A percentile compares a stretch with the other conserved stretches of the same genome.
Conservation (phyloP, 495 filamentous ascomycete species). For the Penicillium lagena region DNA sequence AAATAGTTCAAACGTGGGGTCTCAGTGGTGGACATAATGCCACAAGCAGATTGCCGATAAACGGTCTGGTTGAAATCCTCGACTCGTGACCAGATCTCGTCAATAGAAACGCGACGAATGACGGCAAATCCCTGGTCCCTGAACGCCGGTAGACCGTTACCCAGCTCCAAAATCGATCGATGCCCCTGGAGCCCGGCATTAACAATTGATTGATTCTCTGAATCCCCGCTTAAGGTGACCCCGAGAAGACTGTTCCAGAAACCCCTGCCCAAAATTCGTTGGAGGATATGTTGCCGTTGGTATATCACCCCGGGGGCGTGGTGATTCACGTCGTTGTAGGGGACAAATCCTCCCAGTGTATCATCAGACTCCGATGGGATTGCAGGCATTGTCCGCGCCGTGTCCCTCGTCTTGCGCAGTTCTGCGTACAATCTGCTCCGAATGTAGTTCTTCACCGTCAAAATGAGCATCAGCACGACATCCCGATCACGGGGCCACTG, state of each 20-base stretch:
- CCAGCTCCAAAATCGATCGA: conserved; percentile 7
- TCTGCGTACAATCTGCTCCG: conserved; percentile 17
- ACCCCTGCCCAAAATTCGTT: conserved; percentile 24
- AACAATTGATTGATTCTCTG: too few relatives aligned
- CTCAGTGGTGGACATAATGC: too few relatives aligned
- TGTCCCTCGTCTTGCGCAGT: conserved; percentile 2
- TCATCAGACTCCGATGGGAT: neutral
- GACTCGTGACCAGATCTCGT: neutral
- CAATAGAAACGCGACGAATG: neutral
- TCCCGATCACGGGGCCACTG: conserved; percentile 3
- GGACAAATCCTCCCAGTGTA: too few relatives aligned
- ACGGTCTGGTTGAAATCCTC: neutral
- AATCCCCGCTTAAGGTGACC: neutral
- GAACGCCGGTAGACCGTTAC: conserved; percentile 7
- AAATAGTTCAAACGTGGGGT: too few relatives aligned
- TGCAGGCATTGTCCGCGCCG: conserved; percentile 2
- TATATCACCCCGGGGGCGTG: neutral
- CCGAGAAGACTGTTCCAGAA: conserved; percentile 23
- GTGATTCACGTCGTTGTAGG: too few relatives aligned
- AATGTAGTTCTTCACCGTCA: conserved; percentile 21
- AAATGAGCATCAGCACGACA: conserved; percentile 9
- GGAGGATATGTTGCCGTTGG: conserved; percentile 13
- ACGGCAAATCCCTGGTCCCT: conserved; percentile 3
- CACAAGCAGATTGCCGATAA: neutral
- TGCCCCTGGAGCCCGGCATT: neutral